Conservation (phyloP, 257 asterid species). For the Euphrasia confusa region DNA sequence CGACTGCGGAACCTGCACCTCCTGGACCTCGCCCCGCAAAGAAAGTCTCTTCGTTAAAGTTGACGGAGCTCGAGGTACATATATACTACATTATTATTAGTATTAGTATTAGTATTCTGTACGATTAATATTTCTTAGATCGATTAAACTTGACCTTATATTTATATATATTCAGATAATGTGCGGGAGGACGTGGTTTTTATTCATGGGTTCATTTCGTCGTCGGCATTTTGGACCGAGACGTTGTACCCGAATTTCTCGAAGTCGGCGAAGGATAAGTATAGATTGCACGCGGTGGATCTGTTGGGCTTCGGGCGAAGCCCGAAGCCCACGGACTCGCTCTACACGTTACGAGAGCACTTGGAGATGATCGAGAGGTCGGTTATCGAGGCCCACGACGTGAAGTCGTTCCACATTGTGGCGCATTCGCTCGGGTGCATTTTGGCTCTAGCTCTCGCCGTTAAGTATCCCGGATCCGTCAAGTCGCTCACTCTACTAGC, state of each 20-base stretch:
- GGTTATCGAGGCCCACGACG: conserved; percentile 59
- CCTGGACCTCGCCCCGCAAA: conserved; percentile 52
- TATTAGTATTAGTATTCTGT: too few relatives aligned
- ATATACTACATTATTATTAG: too few relatives aligned
- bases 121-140: too few relatives aligned
- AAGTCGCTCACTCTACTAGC: conserved; percentile 85
- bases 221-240: conserved; percentile 91
- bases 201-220: conserved; percentile 91
- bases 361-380: conserved; percentile 86
- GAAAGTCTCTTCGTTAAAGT: conserved; percentile 65
- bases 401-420: conserved; percentile 84
- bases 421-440: conserved; percentile 96
- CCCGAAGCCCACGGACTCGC: conserved; percentile 81
- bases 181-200: conserved; percentile 75
- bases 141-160: too few relatives aligned
- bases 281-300: conserved; percentile 81
- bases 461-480: conserved; percentile 51
- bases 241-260: conserved; percentile 84
- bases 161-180: too few relatives aligned
- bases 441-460: conserved; percentile 85
- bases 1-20: conserved; percentile 67
- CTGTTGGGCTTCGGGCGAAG: conserved; percentile 88
- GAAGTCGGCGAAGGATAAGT: conserved; percentile 52
- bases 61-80: conserved; percentile 64
- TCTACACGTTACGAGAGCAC: conserved; percentile 80